Percentiles rank a stretch among this genome's conserved stretches.
phyloP scores from a whole-genome alignment of 2,329 filamentous ascomycete species.

The Dactylellina sp. region DNA sequence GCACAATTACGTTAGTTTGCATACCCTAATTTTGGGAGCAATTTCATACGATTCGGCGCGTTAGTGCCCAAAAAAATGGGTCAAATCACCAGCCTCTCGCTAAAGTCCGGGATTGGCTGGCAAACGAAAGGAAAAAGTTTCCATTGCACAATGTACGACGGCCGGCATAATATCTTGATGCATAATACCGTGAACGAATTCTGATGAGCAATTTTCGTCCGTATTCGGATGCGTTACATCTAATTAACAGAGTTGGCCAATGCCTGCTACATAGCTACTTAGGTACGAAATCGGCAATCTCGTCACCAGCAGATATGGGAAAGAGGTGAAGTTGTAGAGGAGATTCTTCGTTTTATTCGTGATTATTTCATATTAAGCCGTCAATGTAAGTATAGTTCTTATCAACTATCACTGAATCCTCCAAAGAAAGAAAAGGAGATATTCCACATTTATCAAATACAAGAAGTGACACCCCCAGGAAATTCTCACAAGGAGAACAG shows the following conservation, averaged over 20 bases:
- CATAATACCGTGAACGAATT: no score
- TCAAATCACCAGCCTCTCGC: background rate
- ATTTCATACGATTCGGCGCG: background rate
- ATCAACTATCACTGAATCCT: background rate
- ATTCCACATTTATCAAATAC: background rate
- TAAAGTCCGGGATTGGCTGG: no score
- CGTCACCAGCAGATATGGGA: no score
- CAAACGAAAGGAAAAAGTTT: no score
- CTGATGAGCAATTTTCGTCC: no score
- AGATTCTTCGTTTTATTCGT: background rate
- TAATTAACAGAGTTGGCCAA: no score
- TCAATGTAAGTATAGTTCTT: background rate
- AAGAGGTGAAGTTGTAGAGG: no score
- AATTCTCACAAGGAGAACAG: background rate
- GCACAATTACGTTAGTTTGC: background rate
- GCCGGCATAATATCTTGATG: no score
- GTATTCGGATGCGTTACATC: no score
- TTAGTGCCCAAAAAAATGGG: background rate
- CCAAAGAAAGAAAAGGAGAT: background rate
- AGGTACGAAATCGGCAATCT: no score
- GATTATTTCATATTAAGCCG: background rate
- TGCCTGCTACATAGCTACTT: no score
- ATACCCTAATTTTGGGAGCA: background rate
- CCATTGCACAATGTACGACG: no score
- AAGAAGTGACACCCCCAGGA: background rate